Evolutionary conservation across 805 yeast species (phyloP).

Genomic region (Huiozyma sinensis): DNA sequence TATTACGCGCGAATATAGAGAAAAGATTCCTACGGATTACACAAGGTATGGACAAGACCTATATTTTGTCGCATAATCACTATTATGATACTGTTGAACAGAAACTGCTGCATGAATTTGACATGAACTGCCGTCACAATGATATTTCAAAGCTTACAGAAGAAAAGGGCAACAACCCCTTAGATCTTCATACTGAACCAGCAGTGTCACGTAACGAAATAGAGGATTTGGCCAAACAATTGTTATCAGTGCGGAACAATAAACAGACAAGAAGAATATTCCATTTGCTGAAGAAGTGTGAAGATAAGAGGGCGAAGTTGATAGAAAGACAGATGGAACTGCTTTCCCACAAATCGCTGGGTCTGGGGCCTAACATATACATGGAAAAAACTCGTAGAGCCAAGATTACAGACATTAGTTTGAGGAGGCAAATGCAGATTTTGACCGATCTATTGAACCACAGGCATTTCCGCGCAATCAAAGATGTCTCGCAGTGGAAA

Average conservation of each 20-base stretch:
- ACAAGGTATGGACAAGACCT: not conserved
- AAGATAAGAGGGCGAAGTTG: conserved; percentile 18
- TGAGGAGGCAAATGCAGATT: conserved; percentile 16
- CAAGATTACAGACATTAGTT: conserved; percentile 8
- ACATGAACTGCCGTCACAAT: not conserved
- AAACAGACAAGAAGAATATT: conserved; percentile 12
- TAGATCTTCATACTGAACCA: not conserved
- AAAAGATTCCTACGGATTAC: not conserved
- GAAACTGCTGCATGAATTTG: conserved; percentile 28
- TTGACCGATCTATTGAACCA: conserved; percentile 17
- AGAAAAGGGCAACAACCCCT: conserved; percentile 1
- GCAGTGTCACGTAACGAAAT: conserved; percentile 6
- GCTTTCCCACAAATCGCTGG: conserved; percentile 5
- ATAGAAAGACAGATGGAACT: conserved; percentile 11
- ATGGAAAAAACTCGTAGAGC: conserved; percentile 3
- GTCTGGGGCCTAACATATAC: conserved; percentile 10
- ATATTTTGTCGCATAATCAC: conserved; percentile 24
- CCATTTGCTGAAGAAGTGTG: conserved; percentile 16
- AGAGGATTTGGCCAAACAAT: conserved; percentile 1
- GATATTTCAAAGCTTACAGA: conserved; percentile 7
- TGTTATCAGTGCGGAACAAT: conserved; percentile 5
- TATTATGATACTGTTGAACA: conserved; percentile 33
- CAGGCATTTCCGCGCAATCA: conserved; percentile 13
- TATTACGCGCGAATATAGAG: conserved; percentile 40
- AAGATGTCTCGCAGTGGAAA: conserved; percentile 15